A percentile compares a stretch with the other conserved stretches of the same genome.
phyloP scores from a whole-genome alignment of 139 green algal genomes.

The Nannochloris sp. region DNA sequence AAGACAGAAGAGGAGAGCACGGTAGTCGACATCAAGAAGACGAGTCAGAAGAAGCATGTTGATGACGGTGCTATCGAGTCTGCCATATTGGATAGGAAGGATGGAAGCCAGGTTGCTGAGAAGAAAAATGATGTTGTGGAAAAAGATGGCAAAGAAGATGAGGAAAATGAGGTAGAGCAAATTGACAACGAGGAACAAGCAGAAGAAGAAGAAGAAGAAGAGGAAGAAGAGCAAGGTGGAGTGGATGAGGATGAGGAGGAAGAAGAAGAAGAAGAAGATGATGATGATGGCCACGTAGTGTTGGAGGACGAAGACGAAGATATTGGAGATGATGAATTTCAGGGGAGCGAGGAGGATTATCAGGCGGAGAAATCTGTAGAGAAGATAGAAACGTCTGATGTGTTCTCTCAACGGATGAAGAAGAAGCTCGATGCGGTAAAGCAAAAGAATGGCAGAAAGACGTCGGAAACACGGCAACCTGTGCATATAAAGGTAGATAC shows the following conservation, averaged over 20 bases:
- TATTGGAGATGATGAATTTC: neutral
- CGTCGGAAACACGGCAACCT: neutral
- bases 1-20: no score
- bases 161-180: neutral
- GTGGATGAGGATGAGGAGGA: neutral
- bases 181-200: neutral
- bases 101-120: neutral
- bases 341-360: neutral
- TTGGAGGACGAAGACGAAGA: neutral
- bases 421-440: neutral
- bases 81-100: neutral
- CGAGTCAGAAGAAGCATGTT: neutral
- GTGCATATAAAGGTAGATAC: no score
- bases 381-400: neutral
- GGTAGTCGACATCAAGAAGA: no score
- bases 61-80: neutral
- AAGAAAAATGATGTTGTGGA: neutral
- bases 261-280: neutral
- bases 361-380: neutral
- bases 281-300: neutral
- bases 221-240: neutral
- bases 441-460: neutral
- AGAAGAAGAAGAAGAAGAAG: neutral
- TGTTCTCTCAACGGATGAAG: neutral
- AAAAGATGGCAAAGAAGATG: neutral